Conservation (phyloP, 1,284 basidiomycete species). For the Papiliotrema nemorosa region DNA sequence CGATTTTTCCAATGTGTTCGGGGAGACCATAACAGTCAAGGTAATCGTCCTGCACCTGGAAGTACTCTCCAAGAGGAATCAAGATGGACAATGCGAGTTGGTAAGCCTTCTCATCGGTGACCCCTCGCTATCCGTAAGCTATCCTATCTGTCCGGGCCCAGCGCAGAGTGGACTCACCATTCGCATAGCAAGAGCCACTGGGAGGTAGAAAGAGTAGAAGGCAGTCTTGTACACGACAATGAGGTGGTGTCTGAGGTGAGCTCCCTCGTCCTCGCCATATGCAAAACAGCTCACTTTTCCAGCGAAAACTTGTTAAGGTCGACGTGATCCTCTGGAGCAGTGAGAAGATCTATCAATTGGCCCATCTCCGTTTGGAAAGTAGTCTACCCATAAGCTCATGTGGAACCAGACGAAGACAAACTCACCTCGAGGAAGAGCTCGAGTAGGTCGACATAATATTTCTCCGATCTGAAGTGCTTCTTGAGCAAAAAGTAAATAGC, state of each 20-base stretch:
- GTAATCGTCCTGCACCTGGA: conserved; percentile 98
- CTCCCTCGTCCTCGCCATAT: background rate
- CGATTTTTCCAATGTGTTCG: conserved; percentile 92
- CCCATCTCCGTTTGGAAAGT: conserved; percentile 95
- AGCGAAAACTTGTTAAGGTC: conserved; percentile 83
- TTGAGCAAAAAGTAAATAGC: conserved; percentile 91
- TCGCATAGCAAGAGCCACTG: conserved; percentile 90
- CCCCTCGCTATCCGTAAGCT: conserved; percentile 51
- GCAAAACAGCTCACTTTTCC: conserved; percentile 57
- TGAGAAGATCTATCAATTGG: conserved; percentile 92
- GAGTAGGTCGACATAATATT: conserved; percentile 82
- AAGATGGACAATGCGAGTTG: conserved; percentile 77
- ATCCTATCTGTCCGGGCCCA: background rate
- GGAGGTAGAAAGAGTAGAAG: conserved; percentile 98
- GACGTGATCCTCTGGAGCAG: conserved; percentile 84
- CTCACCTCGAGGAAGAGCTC: conserved; percentile 83
- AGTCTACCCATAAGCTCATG: conserved; percentile 54
- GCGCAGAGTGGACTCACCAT: conserved; percentile 44
- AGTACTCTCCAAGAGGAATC: conserved; percentile 93
- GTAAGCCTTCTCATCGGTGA: conserved; percentile 70
- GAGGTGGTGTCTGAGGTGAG: conserved; percentile 66
- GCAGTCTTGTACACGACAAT: conserved; percentile 99
- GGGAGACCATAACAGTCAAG: conserved; percentile 89
- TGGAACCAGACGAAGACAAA: conserved; percentile 4
- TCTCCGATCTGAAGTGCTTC: conserved; percentile 75